Base-by-base conservation (phyloP, 306 rosid genomes). In the Rosa lucieae region DNA sequence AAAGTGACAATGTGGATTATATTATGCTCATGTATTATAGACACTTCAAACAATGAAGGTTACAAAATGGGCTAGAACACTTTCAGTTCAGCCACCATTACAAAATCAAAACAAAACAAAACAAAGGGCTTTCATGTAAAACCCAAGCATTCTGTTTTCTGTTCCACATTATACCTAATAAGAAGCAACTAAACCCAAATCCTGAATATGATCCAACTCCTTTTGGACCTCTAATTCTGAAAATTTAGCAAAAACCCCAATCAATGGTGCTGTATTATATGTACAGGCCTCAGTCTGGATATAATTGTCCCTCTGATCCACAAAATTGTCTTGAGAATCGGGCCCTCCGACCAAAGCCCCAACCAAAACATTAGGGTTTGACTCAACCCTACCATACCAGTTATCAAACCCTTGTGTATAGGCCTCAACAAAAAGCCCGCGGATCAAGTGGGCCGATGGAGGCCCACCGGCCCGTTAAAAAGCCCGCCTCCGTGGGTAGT, bases 311-410 rank as follows among this genome's bases (percentile, higher is more conserved):
- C 99, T 93, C 52, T 74, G 68, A 75, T 96, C 99, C 52, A 82
- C 76, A 84, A 96, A 96, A 49, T 85, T 74, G 56, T 93, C 99
- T 23, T 87, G 32, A n/a, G 65, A 72, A 88, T 96, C 96, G 12
- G 99, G 99, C 4, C 99, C 99, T 39, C 99, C 99, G 12, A 96
- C 99, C 81, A 96, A 77, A 14, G 99, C 99, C 75, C 99, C 99
- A 48, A 93, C 89, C 23, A 96, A 52, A 73, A 89, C 85, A 62
- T 93, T 96, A 13, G 97, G 98, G 44, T 96, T 96, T 35, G 88
- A 81, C 21, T 39, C 90, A 0, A 71, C 78, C 47, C 79, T 80
- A 9, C 85, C 80, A 43, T 91, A 96, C 99, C 99, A 96, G 48
- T 82, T 81, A 68, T 96, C 99, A 84, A 93, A 96, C 77, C 99